Percentiles rank a stretch among this genome's conserved stretches.
Evolutionary conservation across 371 early-diverging fungal genomes (phyloP).

Genomic region (Blakeslea trispora): DNA sequence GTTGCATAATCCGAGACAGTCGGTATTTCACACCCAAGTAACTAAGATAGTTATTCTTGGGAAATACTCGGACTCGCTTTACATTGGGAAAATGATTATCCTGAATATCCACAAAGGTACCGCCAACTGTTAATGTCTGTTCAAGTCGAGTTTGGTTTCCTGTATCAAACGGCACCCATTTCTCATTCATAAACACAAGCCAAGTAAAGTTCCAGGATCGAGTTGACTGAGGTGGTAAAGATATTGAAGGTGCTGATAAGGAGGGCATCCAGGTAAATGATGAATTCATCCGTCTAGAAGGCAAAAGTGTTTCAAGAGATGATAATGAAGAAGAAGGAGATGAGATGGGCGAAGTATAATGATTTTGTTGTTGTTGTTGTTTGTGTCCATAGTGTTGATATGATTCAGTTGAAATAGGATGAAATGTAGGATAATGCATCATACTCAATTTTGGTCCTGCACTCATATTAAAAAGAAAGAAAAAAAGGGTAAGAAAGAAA

Average conservation of each 20-base stretch:
- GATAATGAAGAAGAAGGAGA: conserved; percentile 4
- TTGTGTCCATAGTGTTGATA: background rate
- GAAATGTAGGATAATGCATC: conserved; percentile 8
- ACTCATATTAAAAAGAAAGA: conserved; percentile 19
- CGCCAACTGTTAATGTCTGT: conserved; percentile 37
- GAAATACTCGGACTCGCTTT: conserved; percentile 39
- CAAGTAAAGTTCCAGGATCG: conserved; percentile 32
- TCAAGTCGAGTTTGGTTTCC: conserved; percentile 36
- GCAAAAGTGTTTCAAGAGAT: background rate
- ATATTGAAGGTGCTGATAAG: background rate
- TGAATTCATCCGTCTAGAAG: background rate
- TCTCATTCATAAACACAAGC: conserved; percentile 39
- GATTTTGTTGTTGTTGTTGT: background rate
- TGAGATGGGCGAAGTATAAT: background rate
- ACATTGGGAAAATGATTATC: conserved; percentile 39
- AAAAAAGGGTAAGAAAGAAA: conserved; percentile 12
- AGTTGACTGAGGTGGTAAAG: background rate
- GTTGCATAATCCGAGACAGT: conserved; percentile 41
- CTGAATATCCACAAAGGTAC: conserved; percentile 38
- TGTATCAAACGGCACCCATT: conserved; percentile 41
- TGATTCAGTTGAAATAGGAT: too few species aligned
- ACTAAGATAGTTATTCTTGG: conserved; percentile 36
- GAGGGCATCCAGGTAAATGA: too few species aligned
- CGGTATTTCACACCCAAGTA: conserved; percentile 43
- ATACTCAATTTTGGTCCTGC: conserved; percentile 17